phyloP scores from a whole-genome alignment of 1,139 yeast species.

The Debaryomyces sp. region DNA sequence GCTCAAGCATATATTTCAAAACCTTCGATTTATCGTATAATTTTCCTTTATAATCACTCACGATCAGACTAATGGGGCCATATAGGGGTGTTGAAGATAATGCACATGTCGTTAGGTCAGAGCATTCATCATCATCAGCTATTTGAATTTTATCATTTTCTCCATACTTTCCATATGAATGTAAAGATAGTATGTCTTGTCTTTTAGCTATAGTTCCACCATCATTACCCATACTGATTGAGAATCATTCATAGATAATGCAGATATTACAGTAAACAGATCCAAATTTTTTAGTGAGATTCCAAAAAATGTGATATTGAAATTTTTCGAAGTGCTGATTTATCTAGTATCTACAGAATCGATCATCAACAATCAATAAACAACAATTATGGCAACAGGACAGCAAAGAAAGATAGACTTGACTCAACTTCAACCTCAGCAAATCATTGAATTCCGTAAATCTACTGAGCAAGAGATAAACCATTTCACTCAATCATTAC shows the following conservation, averaged over 20 bases:
- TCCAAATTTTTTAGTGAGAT: not conserved
- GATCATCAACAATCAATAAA: not conserved
- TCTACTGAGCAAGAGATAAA: constrained; percentile 84
- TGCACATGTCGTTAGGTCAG: constrained; percentile 25
- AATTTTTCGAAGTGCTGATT: constrained; percentile 1
- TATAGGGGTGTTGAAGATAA: constrained; percentile 31
- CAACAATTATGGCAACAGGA: constrained; percentile 14
- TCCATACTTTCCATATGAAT: constrained; percentile 13
- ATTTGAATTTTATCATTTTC: constrained; percentile 18
- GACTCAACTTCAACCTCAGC: constrained; percentile 75
- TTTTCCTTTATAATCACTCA: constrained; percentile 71
- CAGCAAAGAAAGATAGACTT: constrained; percentile 52
- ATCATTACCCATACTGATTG: constrained; percentile 45
- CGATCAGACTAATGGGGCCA: constrained; percentile 34
- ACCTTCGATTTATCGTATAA: constrained; percentile 72
- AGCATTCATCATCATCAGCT: constrained; percentile 42
- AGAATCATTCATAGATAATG: not conserved
- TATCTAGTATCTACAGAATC: not conserved
- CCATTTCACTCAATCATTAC: constrained; percentile 81
- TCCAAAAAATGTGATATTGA: constrained; percentile 1
- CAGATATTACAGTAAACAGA: too few species aligned
- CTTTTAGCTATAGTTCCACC: constrained; percentile 55
- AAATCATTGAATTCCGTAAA: constrained; percentile 79
- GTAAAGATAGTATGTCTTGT: constrained; percentile 41
- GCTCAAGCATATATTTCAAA: constrained; percentile 55